phyloP scores from a whole-genome alignment of 345 rosid species.

The Corchorus capsularis region DNA sequence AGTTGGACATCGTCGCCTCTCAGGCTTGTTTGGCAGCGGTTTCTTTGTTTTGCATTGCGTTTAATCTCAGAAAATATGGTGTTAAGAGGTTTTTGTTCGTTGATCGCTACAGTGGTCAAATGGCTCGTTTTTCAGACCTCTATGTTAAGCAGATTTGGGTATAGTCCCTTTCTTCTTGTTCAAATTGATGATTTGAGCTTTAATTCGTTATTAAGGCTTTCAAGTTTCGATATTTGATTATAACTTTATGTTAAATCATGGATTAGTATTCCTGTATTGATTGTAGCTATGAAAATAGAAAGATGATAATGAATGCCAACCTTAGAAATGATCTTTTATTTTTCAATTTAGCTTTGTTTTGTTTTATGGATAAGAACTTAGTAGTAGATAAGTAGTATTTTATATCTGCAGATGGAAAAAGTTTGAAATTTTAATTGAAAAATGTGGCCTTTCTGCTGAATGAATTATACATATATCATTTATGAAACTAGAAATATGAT shows the following conservation, averaged over 20 bases:
- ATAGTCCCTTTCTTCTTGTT: neutral
- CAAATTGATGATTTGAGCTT: neutral
- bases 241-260: neutral
- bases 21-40: slow-evolving; percentile 82
- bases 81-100: slow-evolving; percentile 72
- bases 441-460: neutral
- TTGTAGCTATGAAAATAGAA: neutral
- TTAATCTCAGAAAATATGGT: slow-evolving; percentile 79
- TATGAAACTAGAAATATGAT: neutral
- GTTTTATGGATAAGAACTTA: neutral
- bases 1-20: slow-evolving; percentile 70
- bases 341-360: neutral
- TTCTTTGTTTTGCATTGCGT: slow-evolving; percentile 73
- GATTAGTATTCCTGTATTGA: slow-evolving; percentile 1
- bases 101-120: slow-evolving; percentile 62
- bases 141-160: slow-evolving; percentile 76
- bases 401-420: neutral
- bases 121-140: slow-evolving; percentile 45
- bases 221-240: neutral
- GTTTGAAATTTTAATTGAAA: neutral
- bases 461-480: neutral
- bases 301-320: neutral
- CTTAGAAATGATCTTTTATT: neutral
- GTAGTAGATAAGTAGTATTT: neutral
- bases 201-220: neutral